Conservation (phyloP, 2,329 filamentous ascomycete genomes). For the Penicillium decumbens region DNA sequence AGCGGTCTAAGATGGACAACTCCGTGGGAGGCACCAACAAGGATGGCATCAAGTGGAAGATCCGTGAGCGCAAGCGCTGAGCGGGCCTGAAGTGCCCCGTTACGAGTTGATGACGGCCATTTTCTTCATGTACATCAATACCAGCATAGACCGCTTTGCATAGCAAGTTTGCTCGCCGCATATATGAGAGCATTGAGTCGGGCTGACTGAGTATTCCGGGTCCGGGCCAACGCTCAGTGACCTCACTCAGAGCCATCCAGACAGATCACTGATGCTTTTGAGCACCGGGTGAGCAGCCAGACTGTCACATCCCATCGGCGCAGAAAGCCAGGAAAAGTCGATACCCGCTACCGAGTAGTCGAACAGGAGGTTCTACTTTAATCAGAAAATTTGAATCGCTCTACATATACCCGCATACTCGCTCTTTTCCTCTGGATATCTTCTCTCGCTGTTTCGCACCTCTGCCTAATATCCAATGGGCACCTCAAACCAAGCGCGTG, state of each 20-base stretch:
- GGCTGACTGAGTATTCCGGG: background rate
- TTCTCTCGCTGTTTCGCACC: background rate
- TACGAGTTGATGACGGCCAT: constrained; percentile 22
- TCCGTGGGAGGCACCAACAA: constrained; percentile 60
- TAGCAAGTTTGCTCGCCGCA: background rate
- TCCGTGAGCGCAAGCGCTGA: constrained; percentile 57
- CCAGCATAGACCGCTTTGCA: constrained; percentile 16
- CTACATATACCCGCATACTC: background rate
- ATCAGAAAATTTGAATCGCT: background rate
- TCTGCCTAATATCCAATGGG: background rate
- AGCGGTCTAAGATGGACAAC: constrained; percentile 59
- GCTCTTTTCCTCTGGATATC: background rate
- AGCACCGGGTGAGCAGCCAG: background rate
- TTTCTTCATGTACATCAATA: constrained; percentile 16
- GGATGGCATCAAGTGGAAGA: constrained; percentile 60
- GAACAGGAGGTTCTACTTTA: background rate
- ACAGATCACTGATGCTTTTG: background rate
- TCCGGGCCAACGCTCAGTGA: background rate
- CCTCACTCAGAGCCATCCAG: background rate
- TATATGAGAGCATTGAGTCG: background rate
- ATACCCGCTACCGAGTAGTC: background rate
- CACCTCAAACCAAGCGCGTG: too few relatives aligned
- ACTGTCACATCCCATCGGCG: background rate
- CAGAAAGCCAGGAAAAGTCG: background rate
- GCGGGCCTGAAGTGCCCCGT: constrained; percentile 8